These are phyloP conservation scores for Peronospora belbahrii DNA, from an alignment of 352 stramenopile genomes.

Conservation along the genomic window DNA sequence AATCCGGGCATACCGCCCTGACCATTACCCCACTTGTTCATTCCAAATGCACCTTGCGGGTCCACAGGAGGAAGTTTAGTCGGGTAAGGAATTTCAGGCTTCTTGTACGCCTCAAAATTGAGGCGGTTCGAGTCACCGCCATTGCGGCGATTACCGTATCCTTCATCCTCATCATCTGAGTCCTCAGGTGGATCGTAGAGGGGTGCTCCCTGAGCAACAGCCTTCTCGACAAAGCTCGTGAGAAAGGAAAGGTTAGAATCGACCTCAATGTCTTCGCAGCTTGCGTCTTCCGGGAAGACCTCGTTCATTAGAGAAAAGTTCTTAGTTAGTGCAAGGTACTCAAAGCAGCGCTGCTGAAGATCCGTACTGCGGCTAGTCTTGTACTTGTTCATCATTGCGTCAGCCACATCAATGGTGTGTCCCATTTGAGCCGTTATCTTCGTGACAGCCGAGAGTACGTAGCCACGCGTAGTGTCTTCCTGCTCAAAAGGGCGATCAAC, in stretches of 20 bases:
- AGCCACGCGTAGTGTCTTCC: conserved; percentile 90
- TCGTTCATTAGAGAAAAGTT: conserved; percentile 86
- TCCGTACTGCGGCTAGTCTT: conserved; percentile 93
- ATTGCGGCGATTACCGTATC: conserved; percentile 61
- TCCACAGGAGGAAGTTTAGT: conserved; percentile 65
- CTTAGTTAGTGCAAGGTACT: conserved; percentile 94
- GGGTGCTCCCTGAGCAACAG: conserved; percentile 86
- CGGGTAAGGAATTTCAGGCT: conserved; percentile 83
- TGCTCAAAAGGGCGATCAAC: conserved; percentile 82
- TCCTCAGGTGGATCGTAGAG: conserved; percentile 93
- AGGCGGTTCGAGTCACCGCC: conserved; percentile 46
- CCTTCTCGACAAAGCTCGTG: conserved; percentile 90
- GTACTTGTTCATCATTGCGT: conserved; percentile 96
- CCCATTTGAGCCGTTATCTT: conserved; percentile 97
- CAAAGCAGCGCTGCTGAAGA: conserved; percentile 97
- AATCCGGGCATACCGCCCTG: conserved; percentile 27
- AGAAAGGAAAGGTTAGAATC: conserved; percentile 95
- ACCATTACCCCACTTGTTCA: conserved; percentile 54
- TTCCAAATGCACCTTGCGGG: conserved; percentile 32
- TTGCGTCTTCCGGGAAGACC: conserved; percentile 95
- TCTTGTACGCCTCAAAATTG: conserved; percentile 87
- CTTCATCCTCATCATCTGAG: conserved; percentile 91
- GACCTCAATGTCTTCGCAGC: conserved; percentile 91
- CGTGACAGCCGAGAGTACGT: conserved; percentile 94
- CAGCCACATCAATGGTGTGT: conserved; percentile 82